Conservation (phyloP, 2,329 filamentous ascomycete genomes). For the Lecanoromycetidae sp. region DNA sequence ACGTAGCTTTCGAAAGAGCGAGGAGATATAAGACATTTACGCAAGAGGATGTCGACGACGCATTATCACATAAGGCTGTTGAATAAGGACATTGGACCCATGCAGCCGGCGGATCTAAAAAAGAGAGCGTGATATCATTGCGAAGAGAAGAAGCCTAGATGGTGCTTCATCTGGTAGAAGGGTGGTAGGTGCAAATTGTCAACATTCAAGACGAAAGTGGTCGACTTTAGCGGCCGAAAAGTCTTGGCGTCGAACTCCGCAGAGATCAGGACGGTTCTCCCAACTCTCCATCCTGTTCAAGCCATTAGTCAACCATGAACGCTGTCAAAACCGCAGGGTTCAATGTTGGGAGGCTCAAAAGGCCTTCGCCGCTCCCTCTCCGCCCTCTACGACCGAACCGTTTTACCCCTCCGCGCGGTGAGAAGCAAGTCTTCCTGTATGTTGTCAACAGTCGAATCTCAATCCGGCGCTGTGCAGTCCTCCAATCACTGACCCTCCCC, state of each 20-base stretch:
- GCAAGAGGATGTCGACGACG: neutral
- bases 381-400: conserved; percentile 13
- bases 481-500: neutral
- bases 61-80: no score
- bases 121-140: no score
- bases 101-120: no score
- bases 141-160: neutral
- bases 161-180: neutral
- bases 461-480: no score
- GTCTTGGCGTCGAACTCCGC: neutral
- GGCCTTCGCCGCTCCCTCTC: conserved; percentile 12
- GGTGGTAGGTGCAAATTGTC: no score
- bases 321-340: neutral
- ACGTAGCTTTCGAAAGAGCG: conserved; percentile 22
- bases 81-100: no score
- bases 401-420: conserved; percentile 13
- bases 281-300: no score
- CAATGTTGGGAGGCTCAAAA: conserved; percentile 4
- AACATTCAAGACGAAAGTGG: no score
- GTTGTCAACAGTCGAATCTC: no score
- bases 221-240: neutral
- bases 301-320: neutral
- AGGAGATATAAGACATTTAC: conserved; percentile 19
- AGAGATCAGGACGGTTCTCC: no score
- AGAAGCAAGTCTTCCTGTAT: conserved; percentile 38